These are phyloP conservation scores for Xylaria polymorpha DNA, from an alignment of 2,329 filamentous ascomycete genomes.

Conservation along the genomic window DNA sequence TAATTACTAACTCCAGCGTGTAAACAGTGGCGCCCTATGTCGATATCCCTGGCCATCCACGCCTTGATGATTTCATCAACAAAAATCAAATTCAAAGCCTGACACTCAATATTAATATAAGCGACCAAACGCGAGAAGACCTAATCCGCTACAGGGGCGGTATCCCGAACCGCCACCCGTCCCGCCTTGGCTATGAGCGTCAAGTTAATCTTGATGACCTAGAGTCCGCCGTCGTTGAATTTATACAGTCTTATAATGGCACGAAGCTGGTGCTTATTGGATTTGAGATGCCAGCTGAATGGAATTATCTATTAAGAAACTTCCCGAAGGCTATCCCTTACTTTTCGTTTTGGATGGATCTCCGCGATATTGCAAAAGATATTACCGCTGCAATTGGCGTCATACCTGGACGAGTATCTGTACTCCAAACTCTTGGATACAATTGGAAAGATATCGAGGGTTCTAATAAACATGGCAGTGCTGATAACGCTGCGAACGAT, in stretches of 20 bases:
- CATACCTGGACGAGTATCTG: slow-evolving; percentile 13
- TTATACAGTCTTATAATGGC: slow-evolving; percentile 15
- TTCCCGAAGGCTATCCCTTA: slow-evolving; percentile 19
- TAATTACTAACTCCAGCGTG: too few species aligned
- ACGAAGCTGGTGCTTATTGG: slow-evolving; percentile 22
- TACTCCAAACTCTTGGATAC: slow-evolving; percentile 19
- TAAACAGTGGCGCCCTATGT: background rate
- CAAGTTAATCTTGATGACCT: slow-evolving; percentile 18
- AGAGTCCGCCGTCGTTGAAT: slow-evolving; percentile 12
- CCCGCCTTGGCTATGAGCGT: slow-evolving; percentile 11
- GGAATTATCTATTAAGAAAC: slow-evolving; percentile 16
- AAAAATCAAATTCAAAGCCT: slow-evolving; percentile 14
- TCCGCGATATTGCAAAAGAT: slow-evolving; percentile 27
- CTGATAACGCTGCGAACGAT: slow-evolving; percentile 13
- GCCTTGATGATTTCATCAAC: slow-evolving; percentile 15
- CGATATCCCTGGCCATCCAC: background rate
- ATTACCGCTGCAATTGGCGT: background rate
- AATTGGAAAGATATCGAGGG: slow-evolving; percentile 19
- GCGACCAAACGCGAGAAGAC: slow-evolving; percentile 18
- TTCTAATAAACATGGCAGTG: slow-evolving; percentile 8
- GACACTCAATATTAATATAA: slow-evolving; percentile 24
- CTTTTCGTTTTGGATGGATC: slow-evolving; percentile 26
- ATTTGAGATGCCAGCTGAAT: slow-evolving; percentile 29
- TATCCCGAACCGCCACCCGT: slow-evolving; percentile 20
- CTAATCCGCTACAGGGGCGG: slow-evolving; percentile 9